A percentile compares a stretch with the other conserved stretches of the same genome.
These are phyloP conservation scores for Globisporangium mamillatum DNA, from an alignment of 352 stramenopile species.

Conservation along the genomic window DNA sequence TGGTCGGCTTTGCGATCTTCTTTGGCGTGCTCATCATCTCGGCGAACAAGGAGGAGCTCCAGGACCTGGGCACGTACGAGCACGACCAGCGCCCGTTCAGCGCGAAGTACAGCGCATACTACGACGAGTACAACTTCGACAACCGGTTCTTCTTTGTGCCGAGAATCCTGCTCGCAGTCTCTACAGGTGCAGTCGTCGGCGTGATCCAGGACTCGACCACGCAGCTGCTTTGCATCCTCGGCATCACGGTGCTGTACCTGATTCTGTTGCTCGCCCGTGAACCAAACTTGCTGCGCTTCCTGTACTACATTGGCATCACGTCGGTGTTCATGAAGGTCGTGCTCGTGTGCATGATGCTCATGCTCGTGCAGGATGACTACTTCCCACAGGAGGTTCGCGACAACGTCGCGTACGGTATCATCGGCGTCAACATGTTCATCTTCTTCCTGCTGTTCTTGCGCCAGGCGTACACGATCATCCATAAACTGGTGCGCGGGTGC, in stretches of 20 bases:
- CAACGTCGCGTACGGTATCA: slow-evolving; percentile 84
- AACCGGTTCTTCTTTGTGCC: slow-evolving; percentile 89
- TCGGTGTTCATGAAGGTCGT: slow-evolving; percentile 83
- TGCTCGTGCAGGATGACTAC: slow-evolving; percentile 73
- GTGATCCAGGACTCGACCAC: slow-evolving; percentile 60
- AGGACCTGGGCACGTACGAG: slow-evolving; percentile 70
- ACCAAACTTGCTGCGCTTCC: slow-evolving; percentile 74
- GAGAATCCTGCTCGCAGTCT: slow-evolving; percentile 64
- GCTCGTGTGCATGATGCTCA: slow-evolving; percentile 76
- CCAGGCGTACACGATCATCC: slow-evolving; percentile 74
- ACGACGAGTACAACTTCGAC: slow-evolving; percentile 89
- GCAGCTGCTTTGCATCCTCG: slow-evolving; percentile 75
- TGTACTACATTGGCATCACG: slow-evolving; percentile 79
- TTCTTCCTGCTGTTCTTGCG: slow-evolving; percentile 80
- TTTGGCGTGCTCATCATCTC: slow-evolving; percentile 69
- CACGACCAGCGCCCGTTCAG: slow-evolving; percentile 79
- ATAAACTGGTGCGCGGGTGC: slow-evolving; percentile 53
- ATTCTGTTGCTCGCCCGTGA: slow-evolving; percentile 64
- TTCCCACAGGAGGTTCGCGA: slow-evolving; percentile 80
- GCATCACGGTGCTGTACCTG: slow-evolving; percentile 67
- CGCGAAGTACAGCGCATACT: slow-evolving; percentile 83
- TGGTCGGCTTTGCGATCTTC: slow-evolving; percentile 56
- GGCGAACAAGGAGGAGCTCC: slow-evolving; percentile 62
- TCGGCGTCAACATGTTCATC: slow-evolving; percentile 81
- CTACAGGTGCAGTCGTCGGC: slow-evolving; percentile 71